phyloP scores from a whole-genome alignment of 305 asterid genomes.

The Fraxinus baroniana region DNA sequence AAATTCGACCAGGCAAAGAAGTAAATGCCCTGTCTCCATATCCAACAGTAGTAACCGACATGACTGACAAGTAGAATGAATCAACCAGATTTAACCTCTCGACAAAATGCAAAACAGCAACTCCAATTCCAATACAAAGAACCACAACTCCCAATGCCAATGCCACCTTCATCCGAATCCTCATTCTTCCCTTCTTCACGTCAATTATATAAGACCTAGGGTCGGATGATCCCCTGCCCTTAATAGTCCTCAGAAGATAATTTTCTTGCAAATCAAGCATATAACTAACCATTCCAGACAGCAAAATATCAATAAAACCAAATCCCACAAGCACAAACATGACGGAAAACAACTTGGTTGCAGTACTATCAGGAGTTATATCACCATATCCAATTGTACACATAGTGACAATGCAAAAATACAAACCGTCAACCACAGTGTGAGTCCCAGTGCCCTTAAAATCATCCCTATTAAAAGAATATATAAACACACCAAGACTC shows the following conservation, averaged over 20 bases:
- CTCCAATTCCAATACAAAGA: slow-evolving; percentile 83
- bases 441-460: slow-evolving; percentile 65
- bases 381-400: slow-evolving; percentile 98
- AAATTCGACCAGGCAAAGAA: slow-evolving; percentile 73
- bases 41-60: slow-evolving; percentile 97
- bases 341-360: slow-evolving; percentile 74
- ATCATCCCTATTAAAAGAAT: slow-evolving; percentile 48
- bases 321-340: slow-evolving; percentile 88
- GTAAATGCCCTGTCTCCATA: slow-evolving; percentile 87
- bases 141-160: slow-evolving; percentile 89
- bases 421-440: slow-evolving; percentile 89
- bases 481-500: slow-evolving; percentile 73
- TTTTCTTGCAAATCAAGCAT: slow-evolving; percentile 95
- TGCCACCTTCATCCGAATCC: slow-evolving; percentile 88
- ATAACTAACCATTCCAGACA: slow-evolving; percentile 83
- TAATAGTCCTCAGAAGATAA: slow-evolving; percentile 64
- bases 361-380: slow-evolving; percentile 68
- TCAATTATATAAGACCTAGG: slow-evolving; percentile 66
- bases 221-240: slow-evolving; percentile 51
- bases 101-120: slow-evolving; percentile 65
- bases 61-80: slow-evolving; percentile 79
- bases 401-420: slow-evolving; percentile 94
- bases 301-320: slow-evolving; percentile 83
- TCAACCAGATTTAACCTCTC: slow-evolving; percentile 77
- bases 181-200: slow-evolving; percentile 95